Evolutionary conservation across 805 yeast genomes (phyloP), one percentile per base, ranked within the genome.

Genomic region (Maudiozyma serrabonitensis): DNA sequence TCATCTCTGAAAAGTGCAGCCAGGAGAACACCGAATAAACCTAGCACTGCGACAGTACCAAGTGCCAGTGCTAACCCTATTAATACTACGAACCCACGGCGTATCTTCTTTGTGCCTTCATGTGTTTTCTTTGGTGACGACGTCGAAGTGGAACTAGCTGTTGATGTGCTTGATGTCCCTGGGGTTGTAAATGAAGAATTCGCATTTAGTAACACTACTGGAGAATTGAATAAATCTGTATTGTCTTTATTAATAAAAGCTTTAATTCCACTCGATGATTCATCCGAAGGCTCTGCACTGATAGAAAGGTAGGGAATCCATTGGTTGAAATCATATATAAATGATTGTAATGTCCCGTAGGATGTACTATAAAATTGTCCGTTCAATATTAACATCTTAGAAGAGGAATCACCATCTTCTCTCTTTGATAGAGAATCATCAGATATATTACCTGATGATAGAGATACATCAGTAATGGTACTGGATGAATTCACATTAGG

Each of bases 1-100:
- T 71, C 63, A 46, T 67, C 66, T 47, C 63, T 69, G 57, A 66
- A 69, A 48, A 64, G 63, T 45, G 67, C 64, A 15, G 64, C 56
- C 41, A 61, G 57, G 44, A 59, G 55, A 6, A 63, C 71, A 35
- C 74, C 74, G 4, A 70, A 54, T 26, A 69, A 64, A 49, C 74
- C 84, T 48, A 68, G 57, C 18, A 63, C 63, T 44, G 68, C 60
- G 39, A 73, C 62, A 1, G 77, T 72, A 18, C 72, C 87, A 32
- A 85, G 56, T 0, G 91, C 80, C 48, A 82, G 69, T 0, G 89
- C 93, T 41, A 82, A 71, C 0, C 85, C 79, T 42, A 84, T 76
- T 28, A 86, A 74, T 3, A 82, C 88, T 28, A 84, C 81, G 56
- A 75, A 82, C 0, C 93, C 90, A 19, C 78, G 64, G 31, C 64